Conservation (phyloP, 352 stramenopile species). For the Globisporangium nodosum region DNA sequence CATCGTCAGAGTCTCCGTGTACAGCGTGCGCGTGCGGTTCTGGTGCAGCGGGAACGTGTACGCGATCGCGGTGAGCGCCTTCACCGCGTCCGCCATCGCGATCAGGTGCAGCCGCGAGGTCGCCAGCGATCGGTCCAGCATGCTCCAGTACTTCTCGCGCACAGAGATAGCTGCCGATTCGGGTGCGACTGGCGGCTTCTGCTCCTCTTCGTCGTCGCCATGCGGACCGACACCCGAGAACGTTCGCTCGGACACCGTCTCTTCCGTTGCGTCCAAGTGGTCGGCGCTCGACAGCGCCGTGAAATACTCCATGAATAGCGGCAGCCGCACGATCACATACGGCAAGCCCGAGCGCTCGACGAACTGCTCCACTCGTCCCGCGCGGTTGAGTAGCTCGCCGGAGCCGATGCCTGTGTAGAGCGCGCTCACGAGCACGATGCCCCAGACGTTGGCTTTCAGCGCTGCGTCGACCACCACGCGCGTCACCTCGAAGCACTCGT, state of each 20-base stretch:
- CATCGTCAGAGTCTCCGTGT: slow-evolving; percentile 39
- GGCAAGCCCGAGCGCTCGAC: slow-evolving; percentile 53
- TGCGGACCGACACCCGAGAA: not conserved
- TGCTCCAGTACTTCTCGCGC: slow-evolving; percentile 17
- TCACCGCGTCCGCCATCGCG: slow-evolving; percentile 46
- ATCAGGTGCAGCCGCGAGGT: slow-evolving; percentile 46
- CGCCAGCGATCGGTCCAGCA: slow-evolving; percentile 37
- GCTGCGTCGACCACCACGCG: slow-evolving; percentile 44
- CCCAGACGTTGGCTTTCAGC: slow-evolving; percentile 48
- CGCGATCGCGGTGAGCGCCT: slow-evolving; percentile 35
- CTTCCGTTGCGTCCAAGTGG: not conserved
- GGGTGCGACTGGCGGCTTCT: not conserved
- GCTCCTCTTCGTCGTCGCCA: not conserved
- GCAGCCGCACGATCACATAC: slow-evolving; percentile 57
- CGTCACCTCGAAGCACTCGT: slow-evolving; percentile 53
- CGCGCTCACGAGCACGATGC: slow-evolving; percentile 66
- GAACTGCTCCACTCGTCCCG: slow-evolving; percentile 57
- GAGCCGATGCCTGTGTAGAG: slow-evolving; percentile 37
- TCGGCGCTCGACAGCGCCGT: slow-evolving; percentile 29
- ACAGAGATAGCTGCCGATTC: too few relatives aligned
- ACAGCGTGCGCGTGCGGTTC: slow-evolving; percentile 33
- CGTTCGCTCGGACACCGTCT: not conserved
- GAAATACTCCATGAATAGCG: slow-evolving; percentile 82
- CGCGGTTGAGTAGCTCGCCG: slow-evolving; percentile 41
- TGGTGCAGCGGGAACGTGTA: slow-evolving; percentile 59